Percentiles rank a stretch among this genome's conserved stretches.
phyloP scores from a whole-genome alignment of 73 alveolate species.

The Paramecium bursaria region DNA sequence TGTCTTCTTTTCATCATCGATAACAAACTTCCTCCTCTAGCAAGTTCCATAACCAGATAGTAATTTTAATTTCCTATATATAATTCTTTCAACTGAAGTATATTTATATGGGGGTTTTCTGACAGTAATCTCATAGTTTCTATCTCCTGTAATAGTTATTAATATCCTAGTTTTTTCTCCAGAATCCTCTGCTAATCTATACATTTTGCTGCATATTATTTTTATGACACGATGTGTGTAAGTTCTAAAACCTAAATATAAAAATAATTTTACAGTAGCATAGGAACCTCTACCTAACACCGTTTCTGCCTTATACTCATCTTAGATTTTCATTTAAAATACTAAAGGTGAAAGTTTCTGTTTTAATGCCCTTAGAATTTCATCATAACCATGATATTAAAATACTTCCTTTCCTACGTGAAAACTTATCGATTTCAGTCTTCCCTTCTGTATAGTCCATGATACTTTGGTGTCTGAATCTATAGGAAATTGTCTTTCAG shows the following conservation, averaged over 20 bases:
- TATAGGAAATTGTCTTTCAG: conserved; percentile 40
- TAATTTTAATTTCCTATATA: conserved; percentile 56
- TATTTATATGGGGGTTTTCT: conserved; percentile 28
- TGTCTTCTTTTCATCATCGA: conserved; percentile 36
- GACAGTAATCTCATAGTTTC: conserved; percentile 27
- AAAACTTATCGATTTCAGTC: conserved; percentile 23
- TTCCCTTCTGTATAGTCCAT: neutral
- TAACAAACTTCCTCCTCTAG: conserved; percentile 23
- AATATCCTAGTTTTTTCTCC: conserved; percentile 27
- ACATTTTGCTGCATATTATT: conserved; percentile 47
- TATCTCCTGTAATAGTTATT: conserved; percentile 14
- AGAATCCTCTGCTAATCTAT: conserved; percentile 4
- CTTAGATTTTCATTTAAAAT: conserved; percentile 54
- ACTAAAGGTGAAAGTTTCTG: neutral
- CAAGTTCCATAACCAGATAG: conserved; percentile 44
- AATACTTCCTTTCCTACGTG: conserved; percentile 3
- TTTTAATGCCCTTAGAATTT: conserved; percentile 19
- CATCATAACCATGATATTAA: conserved; percentile 16
- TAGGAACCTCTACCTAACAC: conserved; percentile 51
- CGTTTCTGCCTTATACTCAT: conserved; percentile 51
- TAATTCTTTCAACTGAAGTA: conserved; percentile 29
- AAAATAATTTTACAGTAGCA: conserved; percentile 13
- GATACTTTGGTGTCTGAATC: conserved; percentile 23
- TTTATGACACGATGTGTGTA: neutral
- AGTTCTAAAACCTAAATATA: conserved; percentile 15